These are phyloP conservation scores for Colletotrichum destructivum DNA, from an alignment of 2,329 filamentous ascomycete genomes.

Conservation along the genomic window DNA sequence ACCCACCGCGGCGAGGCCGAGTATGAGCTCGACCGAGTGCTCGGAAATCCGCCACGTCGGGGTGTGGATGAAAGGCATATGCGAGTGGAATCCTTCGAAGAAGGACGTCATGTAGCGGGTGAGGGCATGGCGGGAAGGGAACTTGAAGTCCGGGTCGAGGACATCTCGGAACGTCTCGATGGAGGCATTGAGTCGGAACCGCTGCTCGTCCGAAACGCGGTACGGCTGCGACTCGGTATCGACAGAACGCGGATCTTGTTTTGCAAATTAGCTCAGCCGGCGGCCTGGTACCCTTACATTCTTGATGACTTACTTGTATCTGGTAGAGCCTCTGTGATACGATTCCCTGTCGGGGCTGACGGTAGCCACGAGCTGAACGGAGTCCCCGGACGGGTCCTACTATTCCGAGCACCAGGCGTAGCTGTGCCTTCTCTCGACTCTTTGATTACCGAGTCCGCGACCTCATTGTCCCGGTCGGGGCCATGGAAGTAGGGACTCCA, in stretches of 20 bases:
- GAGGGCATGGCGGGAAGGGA: conserved; percentile 55
- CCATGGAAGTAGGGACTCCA: conserved; percentile 56
- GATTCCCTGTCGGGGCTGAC: conserved; percentile 52
- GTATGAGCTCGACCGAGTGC: conserved; percentile 51
- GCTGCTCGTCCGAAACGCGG: conserved; percentile 53
- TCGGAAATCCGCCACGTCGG: conserved; percentile 53
- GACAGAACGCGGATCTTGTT: conserved; percentile 39
- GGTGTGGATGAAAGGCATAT: conserved; percentile 56
- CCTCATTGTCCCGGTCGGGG: conserved; percentile 45
- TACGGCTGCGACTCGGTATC: conserved; percentile 45
- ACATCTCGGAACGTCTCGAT: conserved; percentile 50
- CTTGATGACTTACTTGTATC: conserved; percentile 44
- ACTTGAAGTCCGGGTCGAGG: conserved; percentile 49
- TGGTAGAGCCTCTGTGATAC: conserved; percentile 44
- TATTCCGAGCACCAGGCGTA: conserved; percentile 29
- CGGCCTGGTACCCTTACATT: background rate
- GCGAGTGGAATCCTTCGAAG: conserved; percentile 55
- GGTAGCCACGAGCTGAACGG: conserved; percentile 57
- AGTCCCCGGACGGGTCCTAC: conserved; percentile 48
- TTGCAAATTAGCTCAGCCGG: background rate
- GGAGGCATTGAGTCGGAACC: conserved; percentile 45
- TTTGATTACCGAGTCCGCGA: conserved; percentile 44
- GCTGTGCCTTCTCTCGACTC: conserved; percentile 40
- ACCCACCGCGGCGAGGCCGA: conserved; percentile 53
- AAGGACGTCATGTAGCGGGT: conserved; percentile 55